Conservation (phyloP, 2,329 filamentous ascomycete species). For the Hymenoscyphus albidus region DNA sequence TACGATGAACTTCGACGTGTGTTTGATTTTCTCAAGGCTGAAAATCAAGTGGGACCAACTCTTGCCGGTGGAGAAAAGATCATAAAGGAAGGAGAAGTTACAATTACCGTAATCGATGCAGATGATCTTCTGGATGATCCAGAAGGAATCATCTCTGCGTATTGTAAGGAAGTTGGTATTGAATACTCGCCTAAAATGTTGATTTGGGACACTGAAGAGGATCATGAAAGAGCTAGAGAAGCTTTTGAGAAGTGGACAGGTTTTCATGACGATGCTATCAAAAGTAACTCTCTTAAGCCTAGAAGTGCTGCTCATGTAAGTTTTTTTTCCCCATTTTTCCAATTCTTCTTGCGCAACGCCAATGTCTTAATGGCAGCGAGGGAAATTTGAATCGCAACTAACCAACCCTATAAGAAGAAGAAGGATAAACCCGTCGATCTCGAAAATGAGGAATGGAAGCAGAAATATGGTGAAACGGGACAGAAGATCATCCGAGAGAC, state of each 20-base stretch:
- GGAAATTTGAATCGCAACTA: not conserved
- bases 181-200: constrained; percentile 77
- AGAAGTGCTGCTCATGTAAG: constrained; percentile 60
- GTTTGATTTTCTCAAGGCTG: constrained; percentile 76
- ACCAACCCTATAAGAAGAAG: constrained; percentile 40
- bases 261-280: constrained; percentile 92
- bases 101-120: constrained; percentile 85
- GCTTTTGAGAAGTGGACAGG: constrained; percentile 96
- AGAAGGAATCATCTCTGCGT: constrained; percentile 67
- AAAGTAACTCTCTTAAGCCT: constrained; percentile 71
- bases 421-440: constrained; percentile 60
- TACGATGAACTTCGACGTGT: constrained; percentile 83
- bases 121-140: constrained; percentile 91
- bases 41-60: constrained; percentile 66
- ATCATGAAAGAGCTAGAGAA: constrained; percentile 62
- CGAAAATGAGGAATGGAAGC: constrained; percentile 66
- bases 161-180: constrained; percentile 77
- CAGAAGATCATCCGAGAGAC: constrained; percentile 66
- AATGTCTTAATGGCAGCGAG: not conserved
- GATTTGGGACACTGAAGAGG: constrained; percentile 73
- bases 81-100: constrained; percentile 41
- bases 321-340: constrained; percentile 13
- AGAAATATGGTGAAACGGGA: constrained; percentile 70
- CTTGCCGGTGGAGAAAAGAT: constrained; percentile 46
- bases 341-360: not conserved